phyloP scores from a whole-genome alignment of 345 rosid genomes.

The Iberis pinnata region DNA sequence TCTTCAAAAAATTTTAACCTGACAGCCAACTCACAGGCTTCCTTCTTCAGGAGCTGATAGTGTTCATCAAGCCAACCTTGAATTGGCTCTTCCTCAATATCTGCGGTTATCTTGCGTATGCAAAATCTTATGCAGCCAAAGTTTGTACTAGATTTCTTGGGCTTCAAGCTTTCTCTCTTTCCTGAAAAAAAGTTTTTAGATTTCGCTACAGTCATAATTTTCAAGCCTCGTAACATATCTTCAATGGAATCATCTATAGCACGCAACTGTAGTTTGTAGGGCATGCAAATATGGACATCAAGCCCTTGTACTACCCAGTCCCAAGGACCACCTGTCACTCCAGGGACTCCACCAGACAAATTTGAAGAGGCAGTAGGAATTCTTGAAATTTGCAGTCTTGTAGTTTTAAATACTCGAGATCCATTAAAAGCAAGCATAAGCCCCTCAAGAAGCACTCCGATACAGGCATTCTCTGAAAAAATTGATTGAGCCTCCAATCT shows the following conservation, averaged over 20 bases:
- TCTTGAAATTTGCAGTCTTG: conserved; percentile 91
- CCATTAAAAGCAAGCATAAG: conserved; percentile 64
- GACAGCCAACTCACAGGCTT: conserved; percentile 84
- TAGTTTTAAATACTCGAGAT: conserved; percentile 63
- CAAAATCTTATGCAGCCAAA: conserved; percentile 69
- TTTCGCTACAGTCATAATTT: conserved; percentile 67
- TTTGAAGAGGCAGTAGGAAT: conserved; percentile 56
- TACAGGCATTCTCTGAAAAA: conserved; percentile 91
- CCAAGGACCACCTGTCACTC: conserved; percentile 30
- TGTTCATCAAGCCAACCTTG: conserved; percentile 99
- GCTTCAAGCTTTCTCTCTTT: conserved; percentile 60
- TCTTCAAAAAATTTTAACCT: conserved; percentile 81
- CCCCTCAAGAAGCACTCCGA: conserved; percentile 96
- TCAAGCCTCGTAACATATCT: conserved; percentile 86
- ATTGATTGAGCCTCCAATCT: conserved; percentile 80
- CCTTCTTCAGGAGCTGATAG: conserved; percentile 68
- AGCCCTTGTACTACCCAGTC: conserved; percentile 91
- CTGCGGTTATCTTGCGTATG: conserved; percentile 67
- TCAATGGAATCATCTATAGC: conserved; percentile 94
- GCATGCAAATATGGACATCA: conserved; percentile 78
- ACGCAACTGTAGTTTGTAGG: conserved; percentile 83
- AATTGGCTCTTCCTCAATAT: conserved; percentile 94
- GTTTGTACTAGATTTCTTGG: conserved; percentile 67
- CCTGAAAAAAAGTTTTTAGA: conserved; percentile 43
- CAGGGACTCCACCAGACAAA: conserved; percentile 46